Evolutionary conservation across 176 grass and related monocot genomes (phyloP).

Genomic region (Oryza nivara): DNA sequence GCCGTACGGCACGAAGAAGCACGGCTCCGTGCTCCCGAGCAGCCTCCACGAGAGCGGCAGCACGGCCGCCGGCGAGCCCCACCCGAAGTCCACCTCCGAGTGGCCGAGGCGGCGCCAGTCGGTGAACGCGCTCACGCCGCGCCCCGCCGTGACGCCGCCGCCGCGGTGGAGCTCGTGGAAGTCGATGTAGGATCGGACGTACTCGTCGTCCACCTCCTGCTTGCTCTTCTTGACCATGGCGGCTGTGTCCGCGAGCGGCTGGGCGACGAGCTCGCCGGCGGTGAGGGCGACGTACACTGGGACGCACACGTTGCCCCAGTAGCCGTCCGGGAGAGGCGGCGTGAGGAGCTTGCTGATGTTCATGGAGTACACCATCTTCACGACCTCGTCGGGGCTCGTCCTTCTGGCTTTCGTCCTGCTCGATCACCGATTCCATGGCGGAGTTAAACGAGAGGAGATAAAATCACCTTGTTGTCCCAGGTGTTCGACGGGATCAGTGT

Average conservation of each 20-base stretch:
- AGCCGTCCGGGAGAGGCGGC: conserved; percentile 42
- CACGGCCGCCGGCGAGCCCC: conserved; percentile 50
- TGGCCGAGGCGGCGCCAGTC: conserved; percentile 80
- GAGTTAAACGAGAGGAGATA: background rate
- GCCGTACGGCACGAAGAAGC: conserved; percentile 65
- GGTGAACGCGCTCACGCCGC: conserved; percentile 63
- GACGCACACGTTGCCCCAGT: conserved; percentile 91
- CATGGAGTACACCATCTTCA: conserved; percentile 95
- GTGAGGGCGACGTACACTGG: conserved; percentile 63
- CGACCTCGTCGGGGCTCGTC: conserved; percentile 32
- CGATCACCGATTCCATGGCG: background rate
- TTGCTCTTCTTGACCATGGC: conserved; percentile 64
- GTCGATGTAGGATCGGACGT: conserved; percentile 81
- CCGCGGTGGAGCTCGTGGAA: conserved; percentile 57
- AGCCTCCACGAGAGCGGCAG: conserved; percentile 73
- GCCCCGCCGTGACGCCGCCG: conserved; percentile 52
- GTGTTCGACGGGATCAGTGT: background rate
- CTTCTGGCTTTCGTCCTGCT: conserved; percentile 53
- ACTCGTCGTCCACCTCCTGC: conserved; percentile 57
- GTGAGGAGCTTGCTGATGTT: conserved; percentile 69
- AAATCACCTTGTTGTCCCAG: background rate
- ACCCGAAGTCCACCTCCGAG: conserved; percentile 74
- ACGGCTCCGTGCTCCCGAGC: conserved; percentile 66
- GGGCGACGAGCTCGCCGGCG: conserved; percentile 46
- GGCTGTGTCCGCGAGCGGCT: conserved; percentile 48